Percentiles rank a stretch among this genome's conserved stretches.
These are phyloP conservation scores for Cladosporium cucumerinum DNA, from an alignment of 2,329 filamentous ascomycete species.

Conservation along the genomic window DNA sequence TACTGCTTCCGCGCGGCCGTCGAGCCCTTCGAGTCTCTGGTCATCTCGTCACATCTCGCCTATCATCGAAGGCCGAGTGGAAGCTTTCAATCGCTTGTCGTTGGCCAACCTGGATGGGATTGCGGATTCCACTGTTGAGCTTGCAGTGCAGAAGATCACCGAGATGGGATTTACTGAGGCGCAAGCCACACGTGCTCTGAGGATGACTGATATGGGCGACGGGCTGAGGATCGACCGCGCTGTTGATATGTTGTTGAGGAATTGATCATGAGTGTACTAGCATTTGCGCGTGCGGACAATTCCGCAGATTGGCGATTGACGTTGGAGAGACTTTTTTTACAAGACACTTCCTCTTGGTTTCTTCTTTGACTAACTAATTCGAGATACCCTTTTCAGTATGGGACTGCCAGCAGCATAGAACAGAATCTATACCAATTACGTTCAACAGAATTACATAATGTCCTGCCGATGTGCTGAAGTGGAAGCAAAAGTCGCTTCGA, in stretches of 20 bases:
- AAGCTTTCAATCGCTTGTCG: conserved; percentile 11
- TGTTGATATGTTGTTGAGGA: conserved; percentile 50
- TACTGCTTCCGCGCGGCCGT: conserved; percentile 6
- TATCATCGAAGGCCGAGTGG: conserved; percentile 10
- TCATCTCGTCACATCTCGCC: conserved; percentile 12
- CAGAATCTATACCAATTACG: background rate
- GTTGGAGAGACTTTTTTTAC: background rate
- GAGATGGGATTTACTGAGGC: conserved; percentile 58
- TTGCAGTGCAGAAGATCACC: conserved; percentile 55
- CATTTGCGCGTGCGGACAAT: background rate
- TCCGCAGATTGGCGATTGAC: background rate
- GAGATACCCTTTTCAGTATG: background rate
- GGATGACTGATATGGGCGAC: conserved; percentile 58
- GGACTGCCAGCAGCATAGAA: background rate
- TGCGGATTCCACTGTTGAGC: conserved; percentile 54
- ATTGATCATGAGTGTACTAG: background rate
- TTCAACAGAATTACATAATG: background rate
- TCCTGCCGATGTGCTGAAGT: too few species aligned
- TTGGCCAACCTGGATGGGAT: conserved; percentile 23
- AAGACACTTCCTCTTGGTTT: background rate
- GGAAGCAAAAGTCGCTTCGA: background rate
- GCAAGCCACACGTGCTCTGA: conserved; percentile 56
- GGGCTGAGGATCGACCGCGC: conserved; percentile 57
- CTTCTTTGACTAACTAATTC: background rate
- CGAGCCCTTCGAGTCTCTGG: conserved; percentile 22